phyloP scores from a whole-genome alignment of 2,329 filamentous ascomycete genomes.

The Parascedosporium putredinis region DNA sequence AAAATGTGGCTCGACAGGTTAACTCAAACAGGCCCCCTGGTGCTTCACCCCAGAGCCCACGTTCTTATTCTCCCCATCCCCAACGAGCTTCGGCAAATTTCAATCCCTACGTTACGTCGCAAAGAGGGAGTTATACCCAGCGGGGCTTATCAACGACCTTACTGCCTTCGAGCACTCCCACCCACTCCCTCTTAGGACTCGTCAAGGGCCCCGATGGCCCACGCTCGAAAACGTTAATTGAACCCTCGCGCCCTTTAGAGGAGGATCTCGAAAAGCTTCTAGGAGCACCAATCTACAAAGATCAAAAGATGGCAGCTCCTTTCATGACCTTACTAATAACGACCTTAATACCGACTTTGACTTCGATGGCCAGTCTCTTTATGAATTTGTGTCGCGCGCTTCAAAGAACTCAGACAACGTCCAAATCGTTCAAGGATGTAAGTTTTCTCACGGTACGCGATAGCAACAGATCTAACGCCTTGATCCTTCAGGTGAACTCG shows the following conservation, averaged over 20 bases:
- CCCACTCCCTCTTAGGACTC: slow-evolving; percentile 59
- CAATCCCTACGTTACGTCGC: slow-evolving; percentile 57
- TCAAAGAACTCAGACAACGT: slow-evolving; percentile 18
- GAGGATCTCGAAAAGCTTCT: slow-evolving; percentile 51
- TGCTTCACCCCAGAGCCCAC: slow-evolving; percentile 46
- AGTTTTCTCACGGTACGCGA: background rate
- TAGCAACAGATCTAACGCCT: background rate
- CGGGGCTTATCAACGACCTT: slow-evolving; percentile 73
- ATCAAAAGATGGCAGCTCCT: slow-evolving; percentile 7
- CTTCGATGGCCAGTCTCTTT: slow-evolving; percentile 67
- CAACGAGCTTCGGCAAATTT: slow-evolving; percentile 58
- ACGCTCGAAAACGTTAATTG: slow-evolving; percentile 49
- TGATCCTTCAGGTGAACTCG: slow-evolving; percentile 52
- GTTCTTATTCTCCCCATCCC: slow-evolving; percentile 61
- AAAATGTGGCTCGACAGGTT: slow-evolving; percentile 96
- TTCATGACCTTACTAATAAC: slow-evolving; percentile 24
- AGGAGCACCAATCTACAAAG: slow-evolving; percentile 15
- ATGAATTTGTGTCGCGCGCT: slow-evolving; percentile 46
- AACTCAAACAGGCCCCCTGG: slow-evolving; percentile 53
- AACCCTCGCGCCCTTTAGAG: slow-evolving; percentile 55
- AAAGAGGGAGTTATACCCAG: slow-evolving; percentile 57
- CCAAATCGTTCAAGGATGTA: slow-evolving; percentile 64
- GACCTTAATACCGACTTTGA: slow-evolving; percentile 60
- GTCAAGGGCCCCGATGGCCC: slow-evolving; percentile 58
- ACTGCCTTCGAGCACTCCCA: slow-evolving; percentile 67